A percentile compares a stretch with the other conserved stretches of the same genome.
Conservation (phyloP, 805 yeast genomes). For the Kodamaea fukazawae region DNA sequence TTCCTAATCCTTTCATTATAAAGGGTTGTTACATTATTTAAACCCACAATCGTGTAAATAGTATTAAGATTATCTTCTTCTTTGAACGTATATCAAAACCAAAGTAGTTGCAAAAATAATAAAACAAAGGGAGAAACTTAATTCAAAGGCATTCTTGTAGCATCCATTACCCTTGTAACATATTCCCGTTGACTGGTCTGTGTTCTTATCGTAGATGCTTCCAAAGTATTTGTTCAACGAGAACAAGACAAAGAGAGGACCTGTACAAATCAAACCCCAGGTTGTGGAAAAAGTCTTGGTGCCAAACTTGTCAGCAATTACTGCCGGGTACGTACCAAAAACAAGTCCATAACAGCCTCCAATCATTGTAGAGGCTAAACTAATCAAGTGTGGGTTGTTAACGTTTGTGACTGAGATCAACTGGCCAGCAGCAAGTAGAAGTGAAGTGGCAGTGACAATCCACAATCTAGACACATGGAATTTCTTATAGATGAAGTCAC, state of each 20-base stretch:
- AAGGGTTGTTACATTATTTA: no score
- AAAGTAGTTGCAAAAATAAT: constrained; percentile 22
- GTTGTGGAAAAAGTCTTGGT: constrained; percentile 64
- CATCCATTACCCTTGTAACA: constrained; percentile 39
- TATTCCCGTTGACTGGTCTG: constrained; percentile 38
- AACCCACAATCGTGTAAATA: constrained; percentile 2
- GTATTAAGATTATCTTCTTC: constrained; percentile 11
- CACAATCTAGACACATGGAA: constrained; percentile 60
- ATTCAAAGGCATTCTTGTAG: constrained; percentile 35
- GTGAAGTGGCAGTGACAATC: constrained; percentile 50
- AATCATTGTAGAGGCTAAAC: constrained; percentile 50
- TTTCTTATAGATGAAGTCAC: constrained; percentile 56
- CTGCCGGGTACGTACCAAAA: constrained; percentile 74
- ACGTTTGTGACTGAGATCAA: constrained; percentile 30
- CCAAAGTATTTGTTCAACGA: constrained; percentile 57
- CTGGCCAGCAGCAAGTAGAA: constrained; percentile 37
- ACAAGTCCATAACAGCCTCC: constrained; percentile 70
- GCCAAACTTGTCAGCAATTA: constrained; percentile 71
- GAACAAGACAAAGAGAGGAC: constrained; percentile 58
- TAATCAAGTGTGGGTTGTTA: constrained; percentile 33
- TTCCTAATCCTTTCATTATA: no score
- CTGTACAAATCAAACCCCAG: constrained; percentile 75
- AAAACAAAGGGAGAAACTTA: constrained; percentile 30
- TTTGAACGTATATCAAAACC: constrained; percentile 26
- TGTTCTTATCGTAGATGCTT: constrained; percentile 45